These are phyloP conservation scores for Favolaschia claudopus DNA, from an alignment of 768 basidiomycete species.

Conservation along the genomic window DNA sequence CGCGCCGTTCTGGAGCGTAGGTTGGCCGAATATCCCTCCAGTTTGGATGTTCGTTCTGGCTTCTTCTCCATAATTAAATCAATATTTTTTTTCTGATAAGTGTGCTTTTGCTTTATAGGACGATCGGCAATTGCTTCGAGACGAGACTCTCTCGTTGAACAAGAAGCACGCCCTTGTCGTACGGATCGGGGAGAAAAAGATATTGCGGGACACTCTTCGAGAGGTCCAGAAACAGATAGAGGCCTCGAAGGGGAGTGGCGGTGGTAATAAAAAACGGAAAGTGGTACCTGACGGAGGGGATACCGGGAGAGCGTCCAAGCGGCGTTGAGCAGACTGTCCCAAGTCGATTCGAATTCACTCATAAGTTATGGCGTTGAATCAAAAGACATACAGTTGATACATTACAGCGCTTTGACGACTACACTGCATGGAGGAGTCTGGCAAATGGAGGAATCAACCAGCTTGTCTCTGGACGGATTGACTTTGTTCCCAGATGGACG, in stretches of 20 bases:
- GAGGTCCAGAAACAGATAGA: conserved; percentile 26
- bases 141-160: conserved; percentile 46
- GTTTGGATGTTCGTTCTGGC: conserved; percentile 67
- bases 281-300: conserved; percentile 5
- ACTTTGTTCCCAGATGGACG: too few relatives aligned
- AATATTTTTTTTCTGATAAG: not conserved
- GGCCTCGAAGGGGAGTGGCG: not conserved
- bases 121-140: conserved; percentile 51
- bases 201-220: conserved; percentile 49
- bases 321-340: too few relatives aligned
- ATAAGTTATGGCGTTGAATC: too few relatives aligned
- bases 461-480: too few relatives aligned
- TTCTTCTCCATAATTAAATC: not conserved
- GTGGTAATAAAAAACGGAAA: conserved; percentile 14
- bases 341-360: too few relatives aligned
- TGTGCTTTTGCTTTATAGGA: conserved; percentile 46
- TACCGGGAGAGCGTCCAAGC: conserved; percentile 3
- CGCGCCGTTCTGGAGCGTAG: conserved; percentile 58
- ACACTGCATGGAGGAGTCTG: too few relatives aligned
- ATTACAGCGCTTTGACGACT: too few relatives aligned
- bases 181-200: conserved; percentile 81
- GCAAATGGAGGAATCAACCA: too few relatives aligned
- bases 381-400: too few relatives aligned
- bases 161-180: conserved; percentile 73
- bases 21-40: conserved; percentile 62